Evolutionary conservation across 1,284 basidiomycete genomes (phyloP).

Genomic region (Wolfiporia cocos): DNA sequence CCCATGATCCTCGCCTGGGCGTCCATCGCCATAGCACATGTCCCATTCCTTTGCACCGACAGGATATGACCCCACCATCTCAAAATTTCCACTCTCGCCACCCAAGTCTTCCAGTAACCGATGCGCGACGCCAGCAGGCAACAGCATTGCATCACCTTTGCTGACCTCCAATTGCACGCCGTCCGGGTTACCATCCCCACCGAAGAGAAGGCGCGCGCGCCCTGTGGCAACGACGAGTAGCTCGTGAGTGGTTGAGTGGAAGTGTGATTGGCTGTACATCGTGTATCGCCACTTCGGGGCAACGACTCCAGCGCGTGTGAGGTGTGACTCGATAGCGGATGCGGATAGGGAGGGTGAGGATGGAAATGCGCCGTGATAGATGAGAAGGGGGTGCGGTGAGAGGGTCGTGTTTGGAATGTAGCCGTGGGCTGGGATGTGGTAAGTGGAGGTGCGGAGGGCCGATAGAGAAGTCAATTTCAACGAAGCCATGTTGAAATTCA

Average conservation of each 20-base stretch:
- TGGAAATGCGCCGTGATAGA: slow-evolving; percentile 22
- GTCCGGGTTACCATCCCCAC: slow-evolving; percentile 30
- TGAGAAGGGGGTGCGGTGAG: slow-evolving; percentile 20
- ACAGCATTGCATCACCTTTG: slow-evolving; percentile 33
- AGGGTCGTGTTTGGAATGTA: slow-evolving; percentile 25
- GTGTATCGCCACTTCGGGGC: slow-evolving; percentile 34
- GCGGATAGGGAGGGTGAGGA: slow-evolving; percentile 12
- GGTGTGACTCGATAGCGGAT: slow-evolving; percentile 25
- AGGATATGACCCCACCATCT: slow-evolving; percentile 39
- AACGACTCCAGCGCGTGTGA: slow-evolving; percentile 28
- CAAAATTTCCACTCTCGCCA: slow-evolving; percentile 11
- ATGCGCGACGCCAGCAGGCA: slow-evolving; percentile 37
- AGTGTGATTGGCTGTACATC: slow-evolving; percentile 37
- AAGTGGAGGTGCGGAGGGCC: slow-evolving; percentile 16
- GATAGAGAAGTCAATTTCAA: slow-evolving; percentile 15
- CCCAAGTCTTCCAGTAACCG: slow-evolving; percentile 26
- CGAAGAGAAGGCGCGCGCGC: slow-evolving; percentile 31
- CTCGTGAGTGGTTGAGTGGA: slow-evolving; percentile 37
- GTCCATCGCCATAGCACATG: slow-evolving; percentile 28
- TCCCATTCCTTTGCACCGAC: slow-evolving; percentile 30
- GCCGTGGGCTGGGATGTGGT: slow-evolving; percentile 20
- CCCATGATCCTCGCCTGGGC: slow-evolving; percentile 19
- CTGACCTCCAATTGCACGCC: slow-evolving; percentile 26
- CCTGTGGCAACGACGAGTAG: slow-evolving; percentile 30
- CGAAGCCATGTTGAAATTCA: background rate